phyloP scores from a whole-genome alignment of 2,329 filamentous ascomycete genomes.

The Coleophoma eucalyptorum region DNA sequence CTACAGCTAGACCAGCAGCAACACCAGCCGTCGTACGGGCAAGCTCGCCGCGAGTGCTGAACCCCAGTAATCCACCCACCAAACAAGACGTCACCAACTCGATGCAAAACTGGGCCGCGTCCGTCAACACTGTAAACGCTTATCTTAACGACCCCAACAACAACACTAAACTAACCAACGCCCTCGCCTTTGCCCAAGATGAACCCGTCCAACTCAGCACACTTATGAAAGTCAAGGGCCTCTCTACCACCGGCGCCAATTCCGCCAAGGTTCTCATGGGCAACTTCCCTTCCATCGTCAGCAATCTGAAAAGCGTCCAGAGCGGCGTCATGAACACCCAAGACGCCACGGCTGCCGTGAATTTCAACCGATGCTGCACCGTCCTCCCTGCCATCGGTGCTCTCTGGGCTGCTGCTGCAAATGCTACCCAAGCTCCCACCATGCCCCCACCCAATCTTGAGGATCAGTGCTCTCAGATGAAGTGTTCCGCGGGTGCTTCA shows the following conservation, averaged over 20 bases:
- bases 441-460: conserved; percentile 8
- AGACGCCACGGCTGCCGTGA: conserved; percentile 11
- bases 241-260: conserved; percentile 7
- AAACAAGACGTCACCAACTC: conserved; percentile 11
- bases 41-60: conserved; percentile 3
- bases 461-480: conserved; percentile 11
- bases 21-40: neutral
- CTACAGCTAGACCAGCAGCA: neutral
- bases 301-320: conserved; percentile 10
- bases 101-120: conserved; percentile 10
- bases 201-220: conserved; percentile 12
- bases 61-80: conserved; percentile 10
- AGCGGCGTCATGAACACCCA: conserved; percentile 10
- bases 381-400: conserved; percentile 10
- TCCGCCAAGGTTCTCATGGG: conserved; percentile 13
- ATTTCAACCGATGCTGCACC: conserved; percentile 14
- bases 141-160: conserved; percentile 10
- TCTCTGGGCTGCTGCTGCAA: conserved; percentile 8
- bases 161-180: conserved; percentile 8
- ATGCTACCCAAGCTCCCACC: conserved; percentile 5
- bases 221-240: conserved; percentile 10
- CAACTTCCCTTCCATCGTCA: conserved; percentile 13
- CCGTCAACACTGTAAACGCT: conserved; percentile 13
- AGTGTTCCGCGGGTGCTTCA: conserved; percentile 1
- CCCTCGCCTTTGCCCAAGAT: conserved; percentile 13